Percentiles rank a stretch among this genome's conserved stretches.
Evolutionary conservation across 495 filamentous ascomycete genomes (phyloP).

Genomic region (Bacidia gigantensis): DNA sequence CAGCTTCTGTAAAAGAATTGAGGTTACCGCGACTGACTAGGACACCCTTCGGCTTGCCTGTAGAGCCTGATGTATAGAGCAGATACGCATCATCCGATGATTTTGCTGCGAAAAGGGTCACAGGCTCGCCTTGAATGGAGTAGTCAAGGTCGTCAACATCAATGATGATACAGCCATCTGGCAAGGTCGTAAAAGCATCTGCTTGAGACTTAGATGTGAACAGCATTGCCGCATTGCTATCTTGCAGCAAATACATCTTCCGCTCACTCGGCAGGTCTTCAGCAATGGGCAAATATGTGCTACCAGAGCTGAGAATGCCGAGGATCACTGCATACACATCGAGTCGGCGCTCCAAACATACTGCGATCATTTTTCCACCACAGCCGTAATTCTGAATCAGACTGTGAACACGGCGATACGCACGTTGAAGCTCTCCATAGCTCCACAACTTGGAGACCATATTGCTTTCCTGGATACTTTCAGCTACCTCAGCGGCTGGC

Average conservation of each 20-base stretch:
- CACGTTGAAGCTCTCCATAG: slow-evolving; percentile 26
- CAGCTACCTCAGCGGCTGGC: slow-evolving; percentile 31
- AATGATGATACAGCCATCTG: slow-evolving; percentile 17
- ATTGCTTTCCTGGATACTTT: slow-evolving; percentile 17
- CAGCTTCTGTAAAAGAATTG: slow-evolving; percentile 31
- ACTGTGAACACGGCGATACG: slow-evolving; percentile 28
- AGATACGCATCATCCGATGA: slow-evolving; percentile 22
- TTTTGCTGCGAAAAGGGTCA: slow-evolving; percentile 10
- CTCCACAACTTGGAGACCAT: slow-evolving; percentile 27
- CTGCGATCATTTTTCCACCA: slow-evolving; percentile 27
- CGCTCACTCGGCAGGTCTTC: slow-evolving; percentile 31
- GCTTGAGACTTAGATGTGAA: slow-evolving; percentile 21
- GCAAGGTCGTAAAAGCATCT: slow-evolving; percentile 16
- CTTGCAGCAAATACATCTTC: slow-evolving; percentile 31
- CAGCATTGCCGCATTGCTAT: slow-evolving; percentile 23
- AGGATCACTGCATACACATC: slow-evolving; percentile 31
- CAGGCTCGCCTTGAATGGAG: slow-evolving; percentile 13
- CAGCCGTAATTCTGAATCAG: slow-evolving; percentile 25
- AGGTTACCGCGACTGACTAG: slow-evolving; percentile 30
- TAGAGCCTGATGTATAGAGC: slow-evolving; percentile 35
- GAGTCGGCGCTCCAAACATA: slow-evolving; percentile 31
- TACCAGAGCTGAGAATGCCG: slow-evolving; percentile 43
- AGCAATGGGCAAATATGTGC: slow-evolving; percentile 58
- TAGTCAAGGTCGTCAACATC: slow-evolving; percentile 25
- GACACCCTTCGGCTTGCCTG: slow-evolving; percentile 35